Base-by-base conservation (phyloP, 2,329 filamentous ascomycete species). In the Malbranchea cinnamomea region DNA sequence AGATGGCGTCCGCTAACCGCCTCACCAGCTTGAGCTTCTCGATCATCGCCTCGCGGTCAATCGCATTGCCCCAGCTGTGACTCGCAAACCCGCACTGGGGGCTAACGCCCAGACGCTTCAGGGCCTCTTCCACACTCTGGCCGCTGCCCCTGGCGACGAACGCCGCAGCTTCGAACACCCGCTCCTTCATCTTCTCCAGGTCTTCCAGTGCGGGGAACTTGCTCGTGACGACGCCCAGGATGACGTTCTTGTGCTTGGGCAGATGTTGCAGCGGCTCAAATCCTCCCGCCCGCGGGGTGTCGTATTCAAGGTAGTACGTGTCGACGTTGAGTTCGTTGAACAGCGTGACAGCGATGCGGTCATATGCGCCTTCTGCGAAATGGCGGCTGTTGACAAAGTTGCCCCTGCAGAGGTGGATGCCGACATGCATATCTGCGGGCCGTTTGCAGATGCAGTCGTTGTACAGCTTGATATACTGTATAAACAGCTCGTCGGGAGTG, bases 31-130 rank as follows among this genome's bases (percentile, higher is more conserved):
- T 60, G 44, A 85, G 54, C 60, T 84, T 85, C 52, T 67, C 71
- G 56, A 70, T 70, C 73, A 84, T 76, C 37, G 79, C 77, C 26
- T 79, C 68, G 38, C 71, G 60, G 13, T 64, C 67, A 31, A 85
- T 60, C 9, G 71, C 66, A 47, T 85, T 83, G 0, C 78, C 79
- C 43, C 68, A 72, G 41, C 76, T 71, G 48, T 85, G 78, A 20
- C 73, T 80, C 20, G 77, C 79, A 51, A 79, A 79, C 4, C 74
- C 75, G 48, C 75, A 80, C 57, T 82, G 77, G 0, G 78, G 76
- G 46, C 71, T 78, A 11, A 81, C 66, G 32, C 66, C 65, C 27
- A 84, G 57, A 41, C 74, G 68, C 53, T 76, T 66, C 8, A 85
- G 58, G 0, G 77, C 77, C 49, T 82, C 68, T 48, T 80, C 68